Conservation (phyloP, 2,329 filamentous ascomycete species). For the Claviceps citrina region DNA sequence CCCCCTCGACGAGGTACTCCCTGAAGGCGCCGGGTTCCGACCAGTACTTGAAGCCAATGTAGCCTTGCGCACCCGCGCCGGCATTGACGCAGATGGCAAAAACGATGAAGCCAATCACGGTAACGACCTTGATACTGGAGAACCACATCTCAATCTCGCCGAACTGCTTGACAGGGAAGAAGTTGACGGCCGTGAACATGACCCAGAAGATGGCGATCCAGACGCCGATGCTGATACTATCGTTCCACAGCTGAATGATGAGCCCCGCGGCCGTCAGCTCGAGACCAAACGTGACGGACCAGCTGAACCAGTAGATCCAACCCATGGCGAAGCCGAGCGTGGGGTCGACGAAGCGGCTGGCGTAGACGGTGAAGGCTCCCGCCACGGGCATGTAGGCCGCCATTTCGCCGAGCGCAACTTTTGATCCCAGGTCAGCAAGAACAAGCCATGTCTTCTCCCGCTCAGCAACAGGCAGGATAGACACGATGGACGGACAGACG, state of each 20-base stretch:
- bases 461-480: neutral
- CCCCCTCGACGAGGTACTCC: slow-evolving; percentile 38
- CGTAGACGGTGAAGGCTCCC: slow-evolving; percentile 63
- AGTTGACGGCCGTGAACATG: slow-evolving; percentile 52
- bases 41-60: slow-evolving; percentile 63
- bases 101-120: slow-evolving; percentile 60
- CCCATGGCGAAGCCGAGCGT: slow-evolving; percentile 64
- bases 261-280: slow-evolving; percentile 58
- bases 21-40: slow-evolving; percentile 51
- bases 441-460: neutral
- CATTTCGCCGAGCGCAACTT: slow-evolving; percentile 48
- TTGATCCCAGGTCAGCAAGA: neutral
- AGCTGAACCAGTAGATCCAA: slow-evolving; percentile 74
- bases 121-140: slow-evolving; percentile 60
- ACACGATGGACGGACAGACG: neutral
- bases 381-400: slow-evolving; percentile 63
- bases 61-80: slow-evolving; percentile 52
- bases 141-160: slow-evolving; percentile 71
- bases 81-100: slow-evolving; percentile 63
- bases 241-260: slow-evolving; percentile 62
- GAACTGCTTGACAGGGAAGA: slow-evolving; percentile 56
- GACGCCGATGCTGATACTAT: slow-evolving; percentile 47
- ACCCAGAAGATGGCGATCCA: slow-evolving; percentile 63
- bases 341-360: slow-evolving; percentile 57
- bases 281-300: slow-evolving; percentile 57